Evolutionary conservation across 192 early-diverging fungal genomes (phyloP).

Genomic region (Neocallimastix lanati): DNA sequence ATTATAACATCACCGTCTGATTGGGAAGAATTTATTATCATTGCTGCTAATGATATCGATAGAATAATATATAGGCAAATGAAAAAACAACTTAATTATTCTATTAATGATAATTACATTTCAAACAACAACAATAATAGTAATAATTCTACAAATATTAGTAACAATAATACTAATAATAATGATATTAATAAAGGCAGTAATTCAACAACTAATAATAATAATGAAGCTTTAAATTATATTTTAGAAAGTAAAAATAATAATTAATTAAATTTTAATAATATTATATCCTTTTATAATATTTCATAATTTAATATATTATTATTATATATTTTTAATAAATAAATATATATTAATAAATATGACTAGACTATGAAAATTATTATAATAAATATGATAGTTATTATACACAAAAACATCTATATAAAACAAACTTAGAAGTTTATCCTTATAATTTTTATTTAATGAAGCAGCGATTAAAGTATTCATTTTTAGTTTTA

Average conservation of each 20-base stretch:
- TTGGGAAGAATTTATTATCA: neutral
- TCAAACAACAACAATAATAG: neutral
- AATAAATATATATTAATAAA: too few species aligned
- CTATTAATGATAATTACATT: conserved; percentile 2
- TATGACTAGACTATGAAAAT: neutral
- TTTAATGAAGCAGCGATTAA: neutral
- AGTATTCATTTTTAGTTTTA: too few species aligned
- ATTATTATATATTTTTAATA: too few species aligned
- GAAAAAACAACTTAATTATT: conserved; percentile 8
- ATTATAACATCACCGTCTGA: neutral
- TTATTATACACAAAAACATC: neutral
- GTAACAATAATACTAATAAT: neutral
- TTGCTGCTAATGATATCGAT: conserved; percentile 11
- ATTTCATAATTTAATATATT: too few species aligned
- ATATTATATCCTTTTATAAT: too few species aligned
- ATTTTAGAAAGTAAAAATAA: neutral
- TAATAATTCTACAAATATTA: conserved; percentile 16
- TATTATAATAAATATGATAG: neutral
- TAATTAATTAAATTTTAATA: too few species aligned
- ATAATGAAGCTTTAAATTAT: neutral
- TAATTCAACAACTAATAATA: neutral
- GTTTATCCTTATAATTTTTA: neutral
- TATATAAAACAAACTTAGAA: neutral
- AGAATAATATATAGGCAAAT: conserved; percentile 15
- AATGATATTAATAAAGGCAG: neutral